phyloP scores from a whole-genome alignment of 2,329 filamentous ascomycete genomes.

The Calonectria pseudoturangicola region DNA sequence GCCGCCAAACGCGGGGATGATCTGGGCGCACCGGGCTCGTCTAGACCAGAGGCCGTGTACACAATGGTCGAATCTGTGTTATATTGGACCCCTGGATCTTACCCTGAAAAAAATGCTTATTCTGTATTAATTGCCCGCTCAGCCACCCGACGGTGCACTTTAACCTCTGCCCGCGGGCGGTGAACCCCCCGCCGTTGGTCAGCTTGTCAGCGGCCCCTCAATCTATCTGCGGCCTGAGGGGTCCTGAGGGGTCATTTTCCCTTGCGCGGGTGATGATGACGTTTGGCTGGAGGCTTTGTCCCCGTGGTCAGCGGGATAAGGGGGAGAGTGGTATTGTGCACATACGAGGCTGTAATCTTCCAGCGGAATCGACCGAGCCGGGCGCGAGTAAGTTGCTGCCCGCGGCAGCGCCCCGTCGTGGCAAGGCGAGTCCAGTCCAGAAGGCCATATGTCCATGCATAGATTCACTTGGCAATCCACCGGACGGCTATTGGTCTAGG shows the following conservation, averaged over 20 bases:
- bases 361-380: background rate
- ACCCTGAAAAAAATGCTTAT: slow-evolving; percentile 21
- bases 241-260: slow-evolving; percentile 1
- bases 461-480: slow-evolving; percentile 16
- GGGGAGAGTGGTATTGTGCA: slow-evolving; percentile 8
- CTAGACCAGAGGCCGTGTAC: slow-evolving; percentile 12
- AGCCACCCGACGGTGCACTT: slow-evolving; percentile 35
- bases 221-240: slow-evolving; percentile 29
- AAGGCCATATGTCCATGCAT: slow-evolving; percentile 6
- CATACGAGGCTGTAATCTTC: slow-evolving; percentile 17
- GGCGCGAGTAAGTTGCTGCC: slow-evolving; percentile 6
- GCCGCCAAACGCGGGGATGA: slow-evolving; percentile 56
- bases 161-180: slow-evolving; percentile 30
- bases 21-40: slow-evolving; percentile 31
- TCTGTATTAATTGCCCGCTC: slow-evolving; percentile 25
- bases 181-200: slow-evolving; percentile 36
- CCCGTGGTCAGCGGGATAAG: slow-evolving; percentile 33
- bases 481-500: background rate
- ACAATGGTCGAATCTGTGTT: slow-evolving; percentile 14
- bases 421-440: slow-evolving; percentile 10
- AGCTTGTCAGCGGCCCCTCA: slow-evolving; percentile 38
- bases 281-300: background rate
- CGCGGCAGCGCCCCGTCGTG: slow-evolving; percentile 20
- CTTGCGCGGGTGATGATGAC: slow-evolving; percentile 19
- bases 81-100: slow-evolving; percentile 35